phyloP scores from a whole-genome alignment of 768 basidiomycete species.

The Chalciporus sphaerocephalus region DNA sequence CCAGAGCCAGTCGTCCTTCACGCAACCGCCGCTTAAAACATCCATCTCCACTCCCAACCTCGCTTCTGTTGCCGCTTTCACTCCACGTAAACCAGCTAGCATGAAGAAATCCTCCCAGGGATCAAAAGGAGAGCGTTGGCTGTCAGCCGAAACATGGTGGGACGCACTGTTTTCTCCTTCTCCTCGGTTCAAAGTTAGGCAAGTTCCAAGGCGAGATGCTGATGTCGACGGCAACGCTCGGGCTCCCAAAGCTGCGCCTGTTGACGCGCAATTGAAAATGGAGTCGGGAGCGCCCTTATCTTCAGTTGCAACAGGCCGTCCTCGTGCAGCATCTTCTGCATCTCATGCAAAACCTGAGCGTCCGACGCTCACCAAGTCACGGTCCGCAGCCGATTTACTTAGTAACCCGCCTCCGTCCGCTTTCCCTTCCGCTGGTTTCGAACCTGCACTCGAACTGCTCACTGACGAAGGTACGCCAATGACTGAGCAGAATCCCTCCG shows the following conservation, averaged over 20 bases:
- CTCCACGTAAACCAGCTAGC: constrained; percentile 6
- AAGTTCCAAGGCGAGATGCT: constrained; percentile 18
- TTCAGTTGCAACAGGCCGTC: constrained; percentile 14
- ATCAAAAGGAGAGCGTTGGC: constrained; percentile 55
- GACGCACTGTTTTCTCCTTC: constrained; percentile 75
- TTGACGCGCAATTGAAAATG: constrained; percentile 15
- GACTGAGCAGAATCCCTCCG: not conserved
- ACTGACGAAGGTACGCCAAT: constrained; percentile 11
- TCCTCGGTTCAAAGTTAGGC: constrained; percentile 59
- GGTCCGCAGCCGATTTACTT: constrained; percentile 20
- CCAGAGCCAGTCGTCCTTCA: not conserved
- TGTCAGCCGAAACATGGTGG: constrained; percentile 77
- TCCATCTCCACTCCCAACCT: constrained; percentile 69
- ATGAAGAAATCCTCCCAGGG: constrained; percentile 22
- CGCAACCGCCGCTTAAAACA: constrained; percentile 37
- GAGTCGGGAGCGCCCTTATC: constrained; percentile 7
- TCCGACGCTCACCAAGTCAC: constrained; percentile 16
- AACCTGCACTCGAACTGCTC: constrained; percentile 19
- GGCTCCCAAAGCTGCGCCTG: constrained; percentile 48
- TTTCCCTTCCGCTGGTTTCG: constrained; percentile 4
- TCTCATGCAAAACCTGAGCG: not conserved
- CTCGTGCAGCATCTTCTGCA: constrained; percentile 18
- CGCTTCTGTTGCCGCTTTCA: constrained; percentile 21
- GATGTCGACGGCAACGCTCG: constrained; percentile 34
- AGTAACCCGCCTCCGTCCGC: constrained; percentile 7